Evolutionary conservation across 2,329 filamentous ascomycete species (phyloP), one percentile per base, ranked within the genome.

Genomic region (Fusarium poae): DNA sequence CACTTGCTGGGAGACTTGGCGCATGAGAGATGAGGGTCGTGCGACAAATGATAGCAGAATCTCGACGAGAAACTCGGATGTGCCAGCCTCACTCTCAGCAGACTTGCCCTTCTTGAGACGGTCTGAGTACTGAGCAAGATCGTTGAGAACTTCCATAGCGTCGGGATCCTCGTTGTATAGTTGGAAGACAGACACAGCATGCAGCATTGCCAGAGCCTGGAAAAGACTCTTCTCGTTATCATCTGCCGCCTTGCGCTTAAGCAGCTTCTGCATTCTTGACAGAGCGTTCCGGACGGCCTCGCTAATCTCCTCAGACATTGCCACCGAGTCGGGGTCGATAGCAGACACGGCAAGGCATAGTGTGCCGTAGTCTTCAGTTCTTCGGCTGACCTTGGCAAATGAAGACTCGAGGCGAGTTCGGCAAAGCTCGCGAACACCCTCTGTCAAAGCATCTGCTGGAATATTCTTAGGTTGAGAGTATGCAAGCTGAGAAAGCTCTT

Each of bases 121-220:
- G 43, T 91, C 85, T 62, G 91, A 91, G 77, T 91, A 94, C 62
- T 91, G 84, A 69, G 91, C 87, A n/a, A 97, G 84, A 72, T 97
- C 95, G 55, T 92, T 88, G 11, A 97, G 82, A 65, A 96, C 90
- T 49, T 91, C 89, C 23, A 97, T 86, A 1, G 94, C 92, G 75
- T 98, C 96, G 0, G 91, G 85, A 62, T 97, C 94, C 25, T 93
- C 92, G 74, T 95, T 94, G 81, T 97, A 97, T 11, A 97, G 85
- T 77, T 97, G 93, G 57, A 98, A 84, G 16, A 97, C 87, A 0
- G 93, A 91, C 53, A 97, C 86, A 1, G 93, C 90, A 77, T 97
- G 93, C 2, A 98, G 85, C 35, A 97, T 84, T 21, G 91, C 90
- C 60, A 97, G 86, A 0, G 92, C 92, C 63, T 89, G 88, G 18